phyloP scores from a whole-genome alignment of 768 basidiomycete species.

The Boletus reticulatus region DNA sequence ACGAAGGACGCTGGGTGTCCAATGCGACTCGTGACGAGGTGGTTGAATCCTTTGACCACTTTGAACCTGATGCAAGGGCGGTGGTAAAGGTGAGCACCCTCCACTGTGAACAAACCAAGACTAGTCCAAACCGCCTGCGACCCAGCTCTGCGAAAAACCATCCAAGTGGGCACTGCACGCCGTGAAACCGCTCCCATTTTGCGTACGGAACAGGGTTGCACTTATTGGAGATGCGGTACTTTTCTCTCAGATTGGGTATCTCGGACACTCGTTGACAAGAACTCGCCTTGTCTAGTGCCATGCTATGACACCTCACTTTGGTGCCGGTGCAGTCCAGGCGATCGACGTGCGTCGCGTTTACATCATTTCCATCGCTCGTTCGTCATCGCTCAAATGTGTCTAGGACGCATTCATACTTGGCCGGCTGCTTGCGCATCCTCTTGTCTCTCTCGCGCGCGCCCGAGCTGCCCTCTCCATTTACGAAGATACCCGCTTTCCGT shows the following conservation, averaged over 20 bases:
- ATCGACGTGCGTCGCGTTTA: conserved; percentile 15
- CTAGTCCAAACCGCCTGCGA: not conserved
- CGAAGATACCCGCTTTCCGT: conserved; percentile 14
- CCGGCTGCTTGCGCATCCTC: conserved; percentile 23
- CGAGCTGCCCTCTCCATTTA: conserved; percentile 9
- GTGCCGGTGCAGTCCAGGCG: conserved; percentile 28
- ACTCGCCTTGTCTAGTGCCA: conserved; percentile 12
- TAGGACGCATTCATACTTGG: conserved; percentile 24
- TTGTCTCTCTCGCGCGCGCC: conserved; percentile 1
- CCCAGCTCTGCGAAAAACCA: conserved; percentile 35
- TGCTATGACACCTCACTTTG: conserved; percentile 26
- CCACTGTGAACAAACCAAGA: not conserved
- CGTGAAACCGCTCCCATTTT: conserved; percentile 40
- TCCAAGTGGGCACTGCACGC: conserved; percentile 46
- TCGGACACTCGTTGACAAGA: not conserved
- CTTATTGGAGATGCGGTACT: conserved; percentile 51
- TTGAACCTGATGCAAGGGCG: conserved; percentile 36
- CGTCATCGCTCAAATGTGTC: not conserved
- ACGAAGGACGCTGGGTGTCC: conserved; percentile 32
- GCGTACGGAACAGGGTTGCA: conserved; percentile 38
- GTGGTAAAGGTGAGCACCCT: conserved; percentile 27
- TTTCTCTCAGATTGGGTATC: not conserved
- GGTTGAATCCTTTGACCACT: conserved; percentile 26
- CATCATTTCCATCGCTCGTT: not conserved
- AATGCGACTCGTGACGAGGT: conserved; percentile 36